phyloP scores from a whole-genome alignment of 768 basidiomycete genomes.

The Rhodotorula graminis region DNA sequence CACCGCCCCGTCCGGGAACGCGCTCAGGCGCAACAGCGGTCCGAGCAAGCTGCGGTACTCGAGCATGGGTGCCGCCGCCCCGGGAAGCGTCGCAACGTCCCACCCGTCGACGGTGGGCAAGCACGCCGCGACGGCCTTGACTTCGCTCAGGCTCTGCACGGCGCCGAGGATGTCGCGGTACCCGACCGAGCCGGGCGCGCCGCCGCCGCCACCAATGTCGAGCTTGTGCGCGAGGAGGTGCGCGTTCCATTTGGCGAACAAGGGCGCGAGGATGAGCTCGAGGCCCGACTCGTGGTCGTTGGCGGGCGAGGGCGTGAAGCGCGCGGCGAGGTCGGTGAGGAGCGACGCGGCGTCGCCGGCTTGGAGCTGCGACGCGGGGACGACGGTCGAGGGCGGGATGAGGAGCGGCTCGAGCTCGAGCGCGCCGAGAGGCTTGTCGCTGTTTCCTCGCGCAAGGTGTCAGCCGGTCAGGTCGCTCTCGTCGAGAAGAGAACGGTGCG shows the following conservation, averaged over 20 bases:
- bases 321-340: constrained; percentile 71
- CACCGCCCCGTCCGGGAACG: constrained; percentile 83
- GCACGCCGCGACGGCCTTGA: constrained; percentile 78
- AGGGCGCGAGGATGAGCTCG: constrained; percentile 69
- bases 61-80: constrained; percentile 47
- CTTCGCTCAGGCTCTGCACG: constrained; percentile 68
- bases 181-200: constrained; percentile 35
- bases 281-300: constrained; percentile 65
- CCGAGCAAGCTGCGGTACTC: constrained; percentile 59
- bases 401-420: constrained; percentile 77
- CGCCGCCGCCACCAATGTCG: constrained; percentile 38
- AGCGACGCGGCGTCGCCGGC: constrained; percentile 71
- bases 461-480: constrained; percentile 45
- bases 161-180: constrained; percentile 86
- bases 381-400: constrained; percentile 56
- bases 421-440: constrained; percentile 66
- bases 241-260: constrained; percentile 49
- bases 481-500: background rate
- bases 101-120: constrained; percentile 39
- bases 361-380: constrained; percentile 55
- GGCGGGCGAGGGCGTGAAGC: constrained; percentile 53
- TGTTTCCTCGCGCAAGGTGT: constrained; percentile 56
- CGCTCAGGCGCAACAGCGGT: constrained; percentile 72
- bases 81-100: constrained; percentile 13
- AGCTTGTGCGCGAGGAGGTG: constrained; percentile 49